Conservation (phyloP, 805 yeast species). For the Candida fluviatilis region DNA sequence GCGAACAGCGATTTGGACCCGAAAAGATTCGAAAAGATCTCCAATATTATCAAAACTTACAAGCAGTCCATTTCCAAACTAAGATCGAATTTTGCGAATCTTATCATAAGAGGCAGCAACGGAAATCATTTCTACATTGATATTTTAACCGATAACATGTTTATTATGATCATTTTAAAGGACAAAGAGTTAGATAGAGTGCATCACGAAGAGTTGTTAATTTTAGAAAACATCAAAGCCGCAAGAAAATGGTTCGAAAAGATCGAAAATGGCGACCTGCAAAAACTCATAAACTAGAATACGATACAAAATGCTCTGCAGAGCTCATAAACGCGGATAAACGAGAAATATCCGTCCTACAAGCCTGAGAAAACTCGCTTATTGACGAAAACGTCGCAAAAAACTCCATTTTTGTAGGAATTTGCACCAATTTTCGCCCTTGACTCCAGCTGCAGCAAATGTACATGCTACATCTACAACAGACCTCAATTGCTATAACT, state of each 20-base stretch:
- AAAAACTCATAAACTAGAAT: not conserved
- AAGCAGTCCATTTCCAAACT: slow-evolving; percentile 88
- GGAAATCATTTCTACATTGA: slow-evolving; percentile 47
- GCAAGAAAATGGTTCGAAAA: slow-evolving; percentile 53
- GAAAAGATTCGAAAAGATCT: slow-evolving; percentile 88
- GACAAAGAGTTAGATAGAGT: slow-evolving; percentile 26
- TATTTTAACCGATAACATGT: slow-evolving; percentile 56
- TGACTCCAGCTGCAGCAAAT: too few relatives aligned
- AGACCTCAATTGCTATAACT: too few relatives aligned
- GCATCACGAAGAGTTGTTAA: slow-evolving; percentile 40
- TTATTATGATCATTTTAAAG: slow-evolving; percentile 55
- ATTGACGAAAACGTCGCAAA: too few relatives aligned
- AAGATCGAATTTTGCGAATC: slow-evolving; percentile 75
- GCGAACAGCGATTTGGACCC: slow-evolving; percentile 58
- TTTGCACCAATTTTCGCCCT: too few relatives aligned
- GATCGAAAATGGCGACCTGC: slow-evolving; percentile 24
- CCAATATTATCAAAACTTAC: slow-evolving; percentile 89
- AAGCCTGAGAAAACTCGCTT: too few relatives aligned
- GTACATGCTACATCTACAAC: too few relatives aligned
- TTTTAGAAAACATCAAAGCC: slow-evolving; percentile 53
- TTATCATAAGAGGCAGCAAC: slow-evolving; percentile 61
- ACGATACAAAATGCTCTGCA: not conserved
- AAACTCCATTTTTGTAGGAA: too few relatives aligned
- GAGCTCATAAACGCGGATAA: too few relatives aligned
- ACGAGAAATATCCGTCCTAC: too few relatives aligned